Base-by-base conservation (phyloP, 2,329 filamentous ascomycete genomes). In the Colletotrichum sp. region DNA sequence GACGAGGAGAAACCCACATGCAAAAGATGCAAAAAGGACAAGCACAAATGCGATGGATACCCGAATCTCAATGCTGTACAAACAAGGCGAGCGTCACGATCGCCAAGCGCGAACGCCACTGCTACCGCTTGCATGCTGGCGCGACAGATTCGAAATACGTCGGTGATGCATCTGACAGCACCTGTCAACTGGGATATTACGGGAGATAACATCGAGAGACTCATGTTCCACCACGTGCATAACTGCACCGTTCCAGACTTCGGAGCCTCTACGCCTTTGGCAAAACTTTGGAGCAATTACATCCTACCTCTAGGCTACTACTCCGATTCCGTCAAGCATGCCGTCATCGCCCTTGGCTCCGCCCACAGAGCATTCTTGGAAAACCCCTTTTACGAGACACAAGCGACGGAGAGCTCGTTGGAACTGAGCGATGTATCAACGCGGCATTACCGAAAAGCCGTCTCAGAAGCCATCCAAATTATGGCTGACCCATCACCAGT, bases 21-120 rank as follows among this genome's bases (percentile, higher is more conserved):
- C 65, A 66, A 59, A 28, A 70, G 72, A 4, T 79, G 78, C 52
- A 71, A 24, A 63, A 72, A 39, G 28, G 60, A 44, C 30, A 67
- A 62, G 10, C 65, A 75, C 21, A 72, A 74, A n/a, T 79, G 78
- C 55, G 77, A 79, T 55, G 77, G 78, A 3, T 79, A 78, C 52
- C 75, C 60, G 34, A 34, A 36, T 18, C 28, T 24, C 34, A 36
- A 30, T n/a, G n/a, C 18, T 30, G 28, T 30, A 15, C 65, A 68
- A 15, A 62, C 32, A 63, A 57, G 30, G 30, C 44, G 44, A 52
- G 44, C 44, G 10, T 52, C 44, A 21, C 44, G 39, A 12, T 59
- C 62, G 39, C 49, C 30, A 8, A 71, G 52, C n/a, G 28, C 36
- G 4, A 62, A 32, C 28, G 26, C 59, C 28, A n/a, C 59, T 30